Evolutionary conservation across 768 basidiomycete genomes (phyloP).

Genomic region (Trametes meyenii): DNA sequence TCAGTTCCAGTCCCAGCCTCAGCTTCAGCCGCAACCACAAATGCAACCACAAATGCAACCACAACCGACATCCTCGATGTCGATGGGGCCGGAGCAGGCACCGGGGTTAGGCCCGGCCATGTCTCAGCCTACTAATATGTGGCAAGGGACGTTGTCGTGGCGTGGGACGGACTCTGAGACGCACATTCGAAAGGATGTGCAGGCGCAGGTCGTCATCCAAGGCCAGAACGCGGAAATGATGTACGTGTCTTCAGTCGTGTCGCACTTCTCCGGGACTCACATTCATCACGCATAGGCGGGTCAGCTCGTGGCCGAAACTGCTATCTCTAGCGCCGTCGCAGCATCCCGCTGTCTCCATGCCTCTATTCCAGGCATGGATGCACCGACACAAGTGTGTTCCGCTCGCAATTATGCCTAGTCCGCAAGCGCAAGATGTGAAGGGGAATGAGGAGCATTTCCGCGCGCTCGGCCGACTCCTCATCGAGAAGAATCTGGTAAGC

Average conservation of each 20-base stretch:
- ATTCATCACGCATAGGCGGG: conserved; percentile 43
- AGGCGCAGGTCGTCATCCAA: conserved; percentile 41
- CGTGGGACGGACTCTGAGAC: conserved; percentile 39
- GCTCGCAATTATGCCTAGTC: conserved; percentile 41
- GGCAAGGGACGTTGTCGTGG: conserved; percentile 55
- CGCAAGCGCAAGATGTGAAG: conserved; percentile 38
- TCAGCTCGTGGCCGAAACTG: conserved; percentile 55
- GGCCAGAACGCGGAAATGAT: conserved; percentile 32
- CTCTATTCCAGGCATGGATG: conserved; percentile 53
- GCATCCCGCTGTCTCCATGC: conserved; percentile 42
- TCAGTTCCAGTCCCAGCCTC: background rate
- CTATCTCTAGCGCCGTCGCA: conserved; percentile 46
- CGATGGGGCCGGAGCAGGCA: background rate
- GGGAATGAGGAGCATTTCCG: conserved; percentile 48
- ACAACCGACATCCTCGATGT: background rate
- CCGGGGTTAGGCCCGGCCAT: background rate
- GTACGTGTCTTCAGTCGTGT: conserved; percentile 34
- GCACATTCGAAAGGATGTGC: conserved; percentile 47
- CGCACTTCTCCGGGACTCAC: background rate
- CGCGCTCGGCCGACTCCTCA: conserved; percentile 45
- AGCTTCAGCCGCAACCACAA: conserved; percentile 24
- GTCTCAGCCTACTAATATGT: conserved; percentile 28
- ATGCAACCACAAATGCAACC: conserved; percentile 18
- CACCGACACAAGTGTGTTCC: conserved; percentile 37
- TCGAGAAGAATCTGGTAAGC: conserved; percentile 46